phyloP scores from a whole-genome alignment of 345 rosid species.

The Populus tremula region DNA sequence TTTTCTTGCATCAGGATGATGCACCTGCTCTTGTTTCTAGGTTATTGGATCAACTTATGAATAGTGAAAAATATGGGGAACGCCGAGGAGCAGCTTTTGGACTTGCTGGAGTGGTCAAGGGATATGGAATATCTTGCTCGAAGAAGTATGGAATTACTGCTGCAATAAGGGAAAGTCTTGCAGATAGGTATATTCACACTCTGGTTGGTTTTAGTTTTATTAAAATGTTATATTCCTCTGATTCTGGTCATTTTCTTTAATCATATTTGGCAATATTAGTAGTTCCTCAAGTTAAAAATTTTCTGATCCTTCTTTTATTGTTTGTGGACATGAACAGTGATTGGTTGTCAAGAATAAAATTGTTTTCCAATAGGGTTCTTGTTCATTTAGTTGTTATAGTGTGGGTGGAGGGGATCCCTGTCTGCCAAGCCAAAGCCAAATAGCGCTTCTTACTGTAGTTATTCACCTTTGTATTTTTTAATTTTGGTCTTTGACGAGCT shows the following conservation, averaged over 20 bases:
- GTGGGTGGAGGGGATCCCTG: no score
- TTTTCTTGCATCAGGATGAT: conserved; percentile 55
- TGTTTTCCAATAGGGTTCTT: no score
- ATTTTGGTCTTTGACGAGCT: neutral
- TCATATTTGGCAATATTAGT: no score
- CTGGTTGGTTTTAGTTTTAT: neutral
- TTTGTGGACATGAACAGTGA: no score
- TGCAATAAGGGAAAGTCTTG: conserved; percentile 61
- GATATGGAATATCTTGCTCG: conserved; percentile 83
- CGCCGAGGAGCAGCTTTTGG: conserved; percentile 99
- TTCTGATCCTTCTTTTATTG: no score
- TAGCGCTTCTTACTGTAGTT: neutral
- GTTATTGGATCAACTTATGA: conserved; percentile 78
- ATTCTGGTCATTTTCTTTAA: neutral
- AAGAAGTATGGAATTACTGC: conserved; percentile 70
- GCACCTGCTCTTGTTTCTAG: conserved; percentile 68
- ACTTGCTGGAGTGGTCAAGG: conserved; percentile 88
- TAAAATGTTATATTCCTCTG: neutral
- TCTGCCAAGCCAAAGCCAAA: no score
- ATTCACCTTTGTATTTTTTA: neutral
- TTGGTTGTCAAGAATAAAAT: no score
- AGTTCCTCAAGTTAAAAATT: no score
- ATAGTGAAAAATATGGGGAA: conserved; percentile 92
- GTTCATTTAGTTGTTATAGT: no score
- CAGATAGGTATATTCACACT: conserved; percentile 58